These are phyloP conservation scores for Hyphodiscus sp. DNA, from an alignment of 2,329 filamentous ascomycete genomes.

Conservation along the genomic window DNA sequence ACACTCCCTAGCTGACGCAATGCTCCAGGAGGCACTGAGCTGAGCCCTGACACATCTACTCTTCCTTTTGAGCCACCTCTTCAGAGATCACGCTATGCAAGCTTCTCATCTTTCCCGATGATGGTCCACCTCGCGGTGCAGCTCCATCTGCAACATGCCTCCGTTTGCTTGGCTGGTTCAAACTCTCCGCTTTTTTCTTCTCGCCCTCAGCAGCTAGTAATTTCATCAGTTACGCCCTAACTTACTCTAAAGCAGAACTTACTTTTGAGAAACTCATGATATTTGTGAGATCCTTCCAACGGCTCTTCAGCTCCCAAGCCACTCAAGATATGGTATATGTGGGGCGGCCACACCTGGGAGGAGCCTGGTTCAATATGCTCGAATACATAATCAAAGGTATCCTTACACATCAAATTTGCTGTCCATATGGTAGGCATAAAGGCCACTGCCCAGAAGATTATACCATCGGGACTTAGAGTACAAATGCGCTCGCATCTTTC, in stretches of 20 bases:
- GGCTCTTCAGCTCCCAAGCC: conserved; percentile 4
- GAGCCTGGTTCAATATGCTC: conserved; percentile 4
- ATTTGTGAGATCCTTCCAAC: conserved; percentile 7
- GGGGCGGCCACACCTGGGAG: conserved; percentile 1
- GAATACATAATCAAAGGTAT: conserved; percentile 1
- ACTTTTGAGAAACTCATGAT: conserved; percentile 9
- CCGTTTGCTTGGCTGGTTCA: conserved; percentile 2
- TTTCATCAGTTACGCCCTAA: conserved; percentile 3
- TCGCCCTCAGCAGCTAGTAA: conserved; percentile 1
- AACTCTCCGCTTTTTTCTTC: conserved; percentile 1
- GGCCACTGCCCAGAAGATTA: conserved; percentile 10
- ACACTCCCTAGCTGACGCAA: no score
- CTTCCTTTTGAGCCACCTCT: no score
- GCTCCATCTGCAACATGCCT: not conserved
- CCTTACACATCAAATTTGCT: conserved; percentile 4
- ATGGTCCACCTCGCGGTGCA: no score
- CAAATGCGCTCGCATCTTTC: conserved; percentile 7
- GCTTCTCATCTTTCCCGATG: not conserved
- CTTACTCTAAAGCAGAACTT: conserved; percentile 1
- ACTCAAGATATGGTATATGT: conserved; percentile 6
- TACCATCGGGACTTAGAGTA: conserved; percentile 4
- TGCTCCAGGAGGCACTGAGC: no score
- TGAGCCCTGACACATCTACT: no score
- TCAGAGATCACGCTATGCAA: no score
- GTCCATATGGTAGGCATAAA: conserved; percentile 6